Percentiles rank a stretch among this genome's conserved stretches.
These are phyloP conservation scores for Taiozyma sp. DNA, from an alignment of 1,139 yeast species.

Conservation along the genomic window DNA sequence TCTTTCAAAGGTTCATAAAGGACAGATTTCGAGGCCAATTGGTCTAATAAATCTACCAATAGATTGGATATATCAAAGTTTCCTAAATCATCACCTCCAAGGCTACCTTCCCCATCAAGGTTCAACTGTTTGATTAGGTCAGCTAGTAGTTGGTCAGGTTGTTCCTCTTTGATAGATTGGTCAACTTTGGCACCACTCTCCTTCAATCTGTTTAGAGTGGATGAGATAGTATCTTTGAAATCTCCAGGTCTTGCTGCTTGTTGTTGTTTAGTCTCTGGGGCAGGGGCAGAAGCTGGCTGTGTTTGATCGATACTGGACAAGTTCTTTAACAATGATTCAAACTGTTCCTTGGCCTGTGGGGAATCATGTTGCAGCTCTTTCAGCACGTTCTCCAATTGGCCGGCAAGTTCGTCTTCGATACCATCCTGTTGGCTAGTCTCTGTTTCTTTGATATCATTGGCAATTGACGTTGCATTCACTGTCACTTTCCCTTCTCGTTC, in stretches of 20 bases:
- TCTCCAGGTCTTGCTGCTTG: constrained; percentile 29
- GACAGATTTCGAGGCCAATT: constrained; percentile 81
- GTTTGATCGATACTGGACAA: constrained; percentile 30
- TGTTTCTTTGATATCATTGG: background rate
- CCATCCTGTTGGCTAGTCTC: constrained; percentile 4
- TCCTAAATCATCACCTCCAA: constrained; percentile 33
- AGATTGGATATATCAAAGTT: constrained; percentile 57
- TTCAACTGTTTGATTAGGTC: constrained; percentile 42
- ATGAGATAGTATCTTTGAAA: constrained; percentile 75
- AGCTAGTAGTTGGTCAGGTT: constrained; percentile 53
- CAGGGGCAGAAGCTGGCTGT: constrained; percentile 5
- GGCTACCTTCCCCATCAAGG: constrained; percentile 30
- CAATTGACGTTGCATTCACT: background rate
- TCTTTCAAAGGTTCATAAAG: constrained; percentile 88
- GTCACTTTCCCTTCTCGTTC: background rate
- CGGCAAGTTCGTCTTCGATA: constrained; percentile 39
- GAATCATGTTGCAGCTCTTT: constrained; percentile 53
- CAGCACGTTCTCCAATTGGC: constrained; percentile 47
- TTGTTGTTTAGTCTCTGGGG: constrained; percentile 1
- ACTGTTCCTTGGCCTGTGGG: constrained; percentile 56
- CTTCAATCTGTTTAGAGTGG: constrained; percentile 75
- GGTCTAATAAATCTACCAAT: constrained; percentile 74
- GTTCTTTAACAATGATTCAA: constrained; percentile 47
- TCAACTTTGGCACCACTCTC: constrained; percentile 67
- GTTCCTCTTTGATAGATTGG: constrained; percentile 46